phyloP scores from a whole-genome alignment of 345 rosid species.

The Ailanthus altissimus region DNA sequence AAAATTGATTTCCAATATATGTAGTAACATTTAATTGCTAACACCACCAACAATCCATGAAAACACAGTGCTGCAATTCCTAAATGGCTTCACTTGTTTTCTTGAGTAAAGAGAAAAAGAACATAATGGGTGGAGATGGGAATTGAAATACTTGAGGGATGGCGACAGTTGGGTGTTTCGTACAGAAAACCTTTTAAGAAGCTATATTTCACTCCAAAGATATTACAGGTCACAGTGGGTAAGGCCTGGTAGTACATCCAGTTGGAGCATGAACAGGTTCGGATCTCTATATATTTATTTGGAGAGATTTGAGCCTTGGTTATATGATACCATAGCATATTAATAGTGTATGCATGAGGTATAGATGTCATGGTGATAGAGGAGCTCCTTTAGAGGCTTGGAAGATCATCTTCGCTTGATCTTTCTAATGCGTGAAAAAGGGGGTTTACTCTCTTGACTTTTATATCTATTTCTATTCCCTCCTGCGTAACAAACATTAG shows the following conservation, averaged over 20 bases:
- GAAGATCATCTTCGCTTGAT: background rate
- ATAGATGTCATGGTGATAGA: background rate
- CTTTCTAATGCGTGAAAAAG: no score
- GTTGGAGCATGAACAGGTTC: background rate
- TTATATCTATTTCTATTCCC: no score
- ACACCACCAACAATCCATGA: background rate
- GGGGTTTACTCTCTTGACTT: no score
- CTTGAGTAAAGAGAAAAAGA: background rate
- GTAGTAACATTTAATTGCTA: background rate
- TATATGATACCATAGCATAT: background rate
- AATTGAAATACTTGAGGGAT: background rate
- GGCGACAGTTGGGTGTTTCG: background rate
- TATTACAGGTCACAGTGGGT: background rate
- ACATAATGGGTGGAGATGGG: background rate
- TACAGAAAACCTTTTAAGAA: background rate
- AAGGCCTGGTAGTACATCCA: background rate
- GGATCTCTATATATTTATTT: background rate
- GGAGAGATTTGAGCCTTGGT: background rate
- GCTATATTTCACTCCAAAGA: background rate
- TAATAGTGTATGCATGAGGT: background rate
- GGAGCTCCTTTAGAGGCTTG: background rate
- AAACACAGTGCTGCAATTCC: background rate
- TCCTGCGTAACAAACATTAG: no score
- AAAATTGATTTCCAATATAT: background rate
- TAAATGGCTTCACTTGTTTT: background rate